A percentile compares a stretch with the other conserved stretches of the same genome.
Evolutionary conservation across 768 basidiomycete genomes (phyloP).

Genomic region (Naganishia randhawae): DNA sequence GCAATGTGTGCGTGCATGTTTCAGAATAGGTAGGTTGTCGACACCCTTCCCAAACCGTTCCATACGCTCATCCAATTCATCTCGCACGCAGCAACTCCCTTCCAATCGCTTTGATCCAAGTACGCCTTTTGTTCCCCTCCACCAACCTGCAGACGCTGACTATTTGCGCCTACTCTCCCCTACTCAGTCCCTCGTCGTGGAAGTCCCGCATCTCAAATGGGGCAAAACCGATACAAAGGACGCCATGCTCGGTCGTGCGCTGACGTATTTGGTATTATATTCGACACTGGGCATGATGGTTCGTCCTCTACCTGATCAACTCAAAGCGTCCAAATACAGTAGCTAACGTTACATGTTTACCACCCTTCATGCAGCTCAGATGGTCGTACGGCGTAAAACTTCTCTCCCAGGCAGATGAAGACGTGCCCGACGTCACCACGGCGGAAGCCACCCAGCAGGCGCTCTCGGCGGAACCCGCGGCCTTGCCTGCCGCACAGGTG

Average conservation of each 20-base stretch:
- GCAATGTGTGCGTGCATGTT: constrained; percentile 51
- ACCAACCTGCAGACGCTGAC: constrained; percentile 20
- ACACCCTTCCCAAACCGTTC: not conserved
- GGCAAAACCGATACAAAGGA: constrained; percentile 71
- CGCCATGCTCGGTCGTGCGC: constrained; percentile 76
- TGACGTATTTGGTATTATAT: constrained; percentile 64
- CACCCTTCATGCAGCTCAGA: constrained; percentile 59
- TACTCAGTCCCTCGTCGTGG: constrained; percentile 70
- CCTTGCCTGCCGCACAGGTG: constrained; percentile 31
- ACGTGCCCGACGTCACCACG: constrained; percentile 37
- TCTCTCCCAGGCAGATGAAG: constrained; percentile 67
- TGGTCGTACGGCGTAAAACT: constrained; percentile 91
- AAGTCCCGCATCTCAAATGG: constrained; percentile 80
- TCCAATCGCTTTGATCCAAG: constrained; percentile 79
- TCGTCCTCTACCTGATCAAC: constrained; percentile 44
- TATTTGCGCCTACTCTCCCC: not conserved
- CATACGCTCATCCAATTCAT: not conserved
- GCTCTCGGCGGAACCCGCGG: constrained; percentile 24
- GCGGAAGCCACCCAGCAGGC: constrained; percentile 17
- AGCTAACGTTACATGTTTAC: no score
- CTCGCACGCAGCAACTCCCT: constrained; percentile 68
- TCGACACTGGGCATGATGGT: constrained; percentile 95
- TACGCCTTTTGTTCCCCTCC: constrained; percentile 33
- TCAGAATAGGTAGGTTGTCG: constrained; percentile 41
- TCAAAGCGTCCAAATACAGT: no score